phyloP scores from a whole-genome alignment of 495 filamentous ascomycete species.

The Neurospora sp. region DNA sequence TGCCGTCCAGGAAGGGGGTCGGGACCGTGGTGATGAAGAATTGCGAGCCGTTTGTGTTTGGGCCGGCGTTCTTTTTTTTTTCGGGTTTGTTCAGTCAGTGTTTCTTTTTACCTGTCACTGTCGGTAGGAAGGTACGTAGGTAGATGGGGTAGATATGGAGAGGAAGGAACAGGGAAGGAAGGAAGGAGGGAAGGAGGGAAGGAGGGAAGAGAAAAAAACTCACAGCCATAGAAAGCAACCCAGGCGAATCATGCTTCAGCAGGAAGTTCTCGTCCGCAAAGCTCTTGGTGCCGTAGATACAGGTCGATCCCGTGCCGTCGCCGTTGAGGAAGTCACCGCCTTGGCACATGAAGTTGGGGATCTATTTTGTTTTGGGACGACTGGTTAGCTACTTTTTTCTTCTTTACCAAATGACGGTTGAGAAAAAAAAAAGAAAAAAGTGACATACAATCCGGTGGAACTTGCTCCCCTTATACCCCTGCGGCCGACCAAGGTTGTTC shows the following conservation, averaged over 20 bases:
- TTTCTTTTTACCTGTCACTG: not conserved
- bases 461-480: constrained; percentile 89
- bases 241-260: constrained; percentile 65
- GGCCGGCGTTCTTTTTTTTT: constrained; percentile 65
- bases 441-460: constrained; percentile 84
- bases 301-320: constrained; percentile 80
- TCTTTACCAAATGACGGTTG: too few species aligned
- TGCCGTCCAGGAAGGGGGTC: constrained; percentile 82
- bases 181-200: not conserved
- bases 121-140: not conserved
- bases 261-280: constrained; percentile 89
- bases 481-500: constrained; percentile 64
- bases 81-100: not conserved
- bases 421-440: not conserved
- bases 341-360: constrained; percentile 93
- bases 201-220: constrained; percentile 22
- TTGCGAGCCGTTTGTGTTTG: constrained; percentile 89
- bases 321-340: constrained; percentile 95
- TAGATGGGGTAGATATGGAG: not conserved
- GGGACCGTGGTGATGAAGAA: constrained; percentile 92
- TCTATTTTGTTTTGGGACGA: constrained; percentile 37
- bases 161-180: not conserved
- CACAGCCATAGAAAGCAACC: constrained; percentile 90
- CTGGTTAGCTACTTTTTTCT: not conserved
- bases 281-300: constrained; percentile 73